Evolutionary conservation across 2,329 filamentous ascomycete genomes (phyloP).

Genomic region (Tolypocladium cylindrosporum): DNA sequence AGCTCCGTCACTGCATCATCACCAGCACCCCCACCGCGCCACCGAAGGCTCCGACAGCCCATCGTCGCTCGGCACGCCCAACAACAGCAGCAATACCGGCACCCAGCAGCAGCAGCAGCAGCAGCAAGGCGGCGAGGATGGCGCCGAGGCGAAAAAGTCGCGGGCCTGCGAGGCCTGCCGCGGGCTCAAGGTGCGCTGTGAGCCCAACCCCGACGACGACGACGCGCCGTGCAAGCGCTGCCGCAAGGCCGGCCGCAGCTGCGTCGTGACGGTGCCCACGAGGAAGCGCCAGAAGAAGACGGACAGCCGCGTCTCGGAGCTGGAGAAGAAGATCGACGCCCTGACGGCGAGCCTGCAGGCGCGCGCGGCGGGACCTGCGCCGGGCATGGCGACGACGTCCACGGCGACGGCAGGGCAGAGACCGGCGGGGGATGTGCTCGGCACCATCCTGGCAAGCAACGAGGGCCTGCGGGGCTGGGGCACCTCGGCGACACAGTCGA

Average conservation of each 20-base stretch:
- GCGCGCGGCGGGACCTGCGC: constrained; percentile 11
- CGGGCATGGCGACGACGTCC: not conserved
- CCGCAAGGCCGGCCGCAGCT: constrained; percentile 67
- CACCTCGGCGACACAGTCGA: not conserved
- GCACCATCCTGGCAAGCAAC: not conserved
- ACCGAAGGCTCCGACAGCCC: not conserved
- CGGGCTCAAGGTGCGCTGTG: constrained; percentile 74
- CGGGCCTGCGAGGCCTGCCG: constrained; percentile 70
- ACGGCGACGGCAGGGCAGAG: not conserved
- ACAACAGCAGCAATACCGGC: not conserved
- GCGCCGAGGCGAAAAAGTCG: constrained; percentile 35
- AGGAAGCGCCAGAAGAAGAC: constrained; percentile 86
- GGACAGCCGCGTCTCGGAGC: constrained; percentile 77
- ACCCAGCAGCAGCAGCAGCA: not conserved
- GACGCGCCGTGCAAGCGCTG: constrained; percentile 66
- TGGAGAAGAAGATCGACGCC: constrained; percentile 88
- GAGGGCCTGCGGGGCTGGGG: not conserved
- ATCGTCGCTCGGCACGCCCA: not conserved
- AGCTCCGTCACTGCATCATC: not conserved
- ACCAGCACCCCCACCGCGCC: not conserved
- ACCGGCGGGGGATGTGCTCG: not conserved
- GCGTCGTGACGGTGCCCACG: constrained; percentile 64
- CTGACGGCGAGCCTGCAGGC: constrained; percentile 71
- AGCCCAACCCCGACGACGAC: constrained; percentile 54
- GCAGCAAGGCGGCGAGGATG: constrained; percentile 5